Base-by-base conservation (phyloP, 2,329 filamentous ascomycete genomes). In the Trichoderma oligosporum region DNA sequence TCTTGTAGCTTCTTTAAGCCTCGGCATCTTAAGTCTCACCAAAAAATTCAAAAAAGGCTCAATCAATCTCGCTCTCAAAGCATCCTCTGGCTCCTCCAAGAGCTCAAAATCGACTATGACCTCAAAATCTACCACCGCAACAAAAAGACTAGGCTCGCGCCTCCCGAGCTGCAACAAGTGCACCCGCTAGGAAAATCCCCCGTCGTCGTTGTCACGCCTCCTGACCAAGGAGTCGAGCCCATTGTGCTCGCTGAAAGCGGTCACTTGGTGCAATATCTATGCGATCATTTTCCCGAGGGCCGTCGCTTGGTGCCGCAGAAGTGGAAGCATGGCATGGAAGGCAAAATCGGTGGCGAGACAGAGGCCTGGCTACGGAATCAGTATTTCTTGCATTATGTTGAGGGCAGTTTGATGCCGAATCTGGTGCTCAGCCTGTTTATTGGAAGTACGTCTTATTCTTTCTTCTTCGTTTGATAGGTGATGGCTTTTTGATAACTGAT, bases 131-230 rank as follows among this genome's bases (percentile, higher is more conserved):
- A 88, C 79, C 90, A 89, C 71, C 86, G 92, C 53, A 69, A 78
- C 61, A 74, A 73, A 56, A 67, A 76, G 57, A 81, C 86, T 56
- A 80, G 77, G 65, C 77, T 89, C n/a, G 92, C 92, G 1, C 89
- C 90, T 3, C 76, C 83, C 0, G 87, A 89, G 66, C 80, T 97
- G 44, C 86, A 88, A 67, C 79, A 89, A 61, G 74, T 96, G 35
- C 91, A 96, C 67, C 87, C 90, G 0, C 79, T 97, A 4, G 93
- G 93, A 61, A 96, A 96, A 71, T 91, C 90, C 1, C 93, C 93
- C 0, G 75, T 93, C 39, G 75, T 97, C 62, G 82, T 82, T 7
- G 77, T 97, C 64, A 74, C 72, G n/a, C 69, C 76, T 0, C 64
- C 74, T 0, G 73, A 70, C 20, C 66, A 65, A 3, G 62, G 60